Evolutionary conservation across 208 protist genomes (phyloP), one percentile per base, ranked within the genome.

Genomic region (Crithidia sp.): DNA sequence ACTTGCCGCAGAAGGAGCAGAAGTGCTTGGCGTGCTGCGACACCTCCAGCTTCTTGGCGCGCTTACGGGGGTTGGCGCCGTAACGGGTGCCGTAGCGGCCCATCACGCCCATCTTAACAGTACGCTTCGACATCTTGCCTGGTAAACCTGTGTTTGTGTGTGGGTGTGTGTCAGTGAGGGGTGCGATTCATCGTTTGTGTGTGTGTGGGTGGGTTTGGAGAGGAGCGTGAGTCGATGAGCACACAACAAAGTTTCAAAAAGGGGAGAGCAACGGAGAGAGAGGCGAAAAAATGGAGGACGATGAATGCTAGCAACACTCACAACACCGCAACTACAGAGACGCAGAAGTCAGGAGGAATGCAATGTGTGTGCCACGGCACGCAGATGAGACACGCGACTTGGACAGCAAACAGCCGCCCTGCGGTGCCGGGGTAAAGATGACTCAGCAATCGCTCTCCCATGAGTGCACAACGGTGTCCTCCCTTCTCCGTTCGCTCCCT

Each of bases 51-150:
- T 99, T 99, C 95, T 99, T 99, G 56, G 98, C 93, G 74, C 98
- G 97, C 90, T 99, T 99, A 88, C 98, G 90, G 39, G 99, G 95
- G 77, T 99, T 99, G 75, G 98, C 90, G 98, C 99, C 99, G 88
- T 99, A 99, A 82, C 99, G 96, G 81, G 98, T 98, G 79, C 98
- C 98, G 86, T 99, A 99, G 92, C 99, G 99, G 67, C 99, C 99
- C 87, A 98, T 98, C 79, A 99, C 96, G 82, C 99, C 98, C 90
- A 99, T 99, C 95, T 99, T 99, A 69, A 98, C 97, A n/a, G 99
- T 99, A 71, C 98, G 97, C 87, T 67, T 57, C 49, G 49, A 67
- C 62, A 57, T 67, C 62, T 55, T 67, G 62, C 62, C 62, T 57
- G 57, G 62, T 67, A 67, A 67, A 67, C 62, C 62, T 67, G 14